Base-by-base conservation (phyloP, 192 early-diverging fungal genomes). In the Entrophospora sp. region DNA sequence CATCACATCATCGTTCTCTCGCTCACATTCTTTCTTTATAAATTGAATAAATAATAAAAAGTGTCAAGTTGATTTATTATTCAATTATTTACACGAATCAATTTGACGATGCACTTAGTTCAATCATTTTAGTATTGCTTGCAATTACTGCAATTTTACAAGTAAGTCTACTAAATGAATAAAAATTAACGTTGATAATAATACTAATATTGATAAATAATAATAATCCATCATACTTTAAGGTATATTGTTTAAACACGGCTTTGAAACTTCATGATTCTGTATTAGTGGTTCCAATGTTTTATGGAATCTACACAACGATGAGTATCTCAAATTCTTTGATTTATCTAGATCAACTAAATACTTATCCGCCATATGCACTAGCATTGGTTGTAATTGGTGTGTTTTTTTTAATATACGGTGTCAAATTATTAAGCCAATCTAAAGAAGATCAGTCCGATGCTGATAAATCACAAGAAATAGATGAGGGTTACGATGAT, bases 241-340 rank as follows among this genome's bases (percentile, higher is more conserved):
- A 82, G 81, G 77, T 83, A 28, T 83, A 81, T 49, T 84, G 82
- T 52, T 45, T 84, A 35, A 84, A 84, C 62, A 76, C 76, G 12
- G 80, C 76, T 24, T 59, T 84, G 5, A 84, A 81, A 53, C 38
- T 81, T 7, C 80, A 84, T 53, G 74, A 75, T 51, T 81, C 82
- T 9, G 80, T 84, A 0, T 70, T 84, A 20, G 82, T 84, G 3
- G 82, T 84, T 0, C 82, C 82, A 20, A 75, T 78, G 1, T 84
- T 84, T 56, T 84, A 80, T 46, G 82, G 82, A 34, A 73, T 77
- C 69, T 78, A 68, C 72, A 82, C 44, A 77, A n/a, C n/a, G n/a
- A n/a, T n/a, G n/a, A n/a, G n/a, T n/a, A n/a, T n/a, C n/a, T n/a
- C n/a, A n/a, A n/a, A n/a, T n/a, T n/a, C n/a, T n/a, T n/a, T n/a